phyloP scores from a whole-genome alignment of 106 monocot genomes.

The Phalaenopsis aphrodite region DNA sequence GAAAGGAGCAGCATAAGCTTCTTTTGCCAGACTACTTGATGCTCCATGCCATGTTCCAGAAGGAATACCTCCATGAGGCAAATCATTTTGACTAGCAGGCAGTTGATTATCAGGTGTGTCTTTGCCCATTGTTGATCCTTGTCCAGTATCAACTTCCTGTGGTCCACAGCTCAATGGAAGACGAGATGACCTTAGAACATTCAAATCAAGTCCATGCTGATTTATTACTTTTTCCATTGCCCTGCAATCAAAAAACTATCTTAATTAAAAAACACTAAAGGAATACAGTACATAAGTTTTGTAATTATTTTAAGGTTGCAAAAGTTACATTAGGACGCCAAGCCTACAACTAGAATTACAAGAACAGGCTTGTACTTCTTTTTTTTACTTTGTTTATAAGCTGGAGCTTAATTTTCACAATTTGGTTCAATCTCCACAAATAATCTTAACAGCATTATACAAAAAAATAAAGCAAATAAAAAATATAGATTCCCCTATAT shows the following conservation, averaged over 20 bases:
- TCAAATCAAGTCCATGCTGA: slow-evolving; percentile 87
- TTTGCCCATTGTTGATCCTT: slow-evolving; percentile 26
- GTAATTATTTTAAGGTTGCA: not conserved
- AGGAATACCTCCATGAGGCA: slow-evolving; percentile 28
- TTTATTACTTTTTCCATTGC: slow-evolving; percentile 92
- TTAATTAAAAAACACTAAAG: not conserved
- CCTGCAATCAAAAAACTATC: slow-evolving; percentile 28
- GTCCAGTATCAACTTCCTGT: slow-evolving; percentile 39
- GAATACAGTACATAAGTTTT: not conserved
- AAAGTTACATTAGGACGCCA: no score
- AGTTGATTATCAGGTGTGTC: slow-evolving; percentile 38
- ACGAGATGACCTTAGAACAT: slow-evolving; percentile 59
- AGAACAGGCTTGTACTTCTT: no score
- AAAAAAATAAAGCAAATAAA: no score
- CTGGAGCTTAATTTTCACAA: no score
- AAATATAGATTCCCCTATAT: no score
- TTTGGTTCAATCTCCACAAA: no score
- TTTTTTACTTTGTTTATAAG: no score
- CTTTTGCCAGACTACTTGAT: slow-evolving; percentile 36
- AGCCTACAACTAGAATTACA: no score
- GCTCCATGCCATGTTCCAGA: slow-evolving; percentile 48
- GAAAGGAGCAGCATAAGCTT: slow-evolving; percentile 22
- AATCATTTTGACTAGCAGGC: slow-evolving; percentile 24
- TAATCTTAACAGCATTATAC: no score
- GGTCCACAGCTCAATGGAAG: slow-evolving; percentile 44